Evolutionary conservation across 1,139 yeast species (phyloP).

Genomic region (Protomyces macrosporus): DNA sequence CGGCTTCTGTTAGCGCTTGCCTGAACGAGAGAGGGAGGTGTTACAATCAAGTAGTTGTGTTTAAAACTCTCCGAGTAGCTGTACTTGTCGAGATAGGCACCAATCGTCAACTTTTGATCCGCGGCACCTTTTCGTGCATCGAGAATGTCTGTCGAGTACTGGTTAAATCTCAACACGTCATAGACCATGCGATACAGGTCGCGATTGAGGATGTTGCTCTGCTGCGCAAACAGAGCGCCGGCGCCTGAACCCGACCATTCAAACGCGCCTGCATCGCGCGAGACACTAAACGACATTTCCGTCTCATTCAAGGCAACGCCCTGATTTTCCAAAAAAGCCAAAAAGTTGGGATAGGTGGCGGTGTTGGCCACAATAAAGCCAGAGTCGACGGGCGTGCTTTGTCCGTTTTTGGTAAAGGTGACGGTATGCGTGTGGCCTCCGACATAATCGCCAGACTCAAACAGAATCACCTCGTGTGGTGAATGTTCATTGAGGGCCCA

Average conservation of each 20-base stretch:
- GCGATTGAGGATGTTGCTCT: conserved; percentile 3
- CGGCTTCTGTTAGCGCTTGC: conserved; percentile 2
- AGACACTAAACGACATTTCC: conserved; percentile 21
- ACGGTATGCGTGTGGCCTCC: conserved; percentile 25
- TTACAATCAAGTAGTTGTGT: conserved; percentile 19
- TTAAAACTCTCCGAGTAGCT: conserved; percentile 13
- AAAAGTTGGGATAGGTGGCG: conserved; percentile 19
- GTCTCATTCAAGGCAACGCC: conserved; percentile 6
- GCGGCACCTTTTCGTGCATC: neutral
- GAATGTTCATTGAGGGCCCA: conserved; percentile 26
- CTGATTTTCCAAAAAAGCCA: conserved; percentile 13
- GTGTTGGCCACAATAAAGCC: conserved; percentile 22
- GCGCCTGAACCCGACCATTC: conserved; percentile 23
- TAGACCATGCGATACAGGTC: conserved; percentile 17
- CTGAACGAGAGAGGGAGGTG: neutral
- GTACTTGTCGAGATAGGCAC: conserved; percentile 14
- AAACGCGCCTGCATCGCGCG: conserved; percentile 22
- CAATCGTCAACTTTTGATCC: conserved; percentile 12
- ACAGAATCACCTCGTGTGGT: conserved; percentile 12
- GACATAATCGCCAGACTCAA: conserved; percentile 15
- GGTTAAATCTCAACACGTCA: conserved; percentile 20
- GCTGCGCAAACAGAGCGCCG: conserved; percentile 7
- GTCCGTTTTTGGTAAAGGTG: neutral
- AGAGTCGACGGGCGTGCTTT: conserved; percentile 18
- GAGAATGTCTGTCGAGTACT: conserved; percentile 22